Conservation (phyloP, 345 rosid genomes). For the Firmiana major region DNA sequence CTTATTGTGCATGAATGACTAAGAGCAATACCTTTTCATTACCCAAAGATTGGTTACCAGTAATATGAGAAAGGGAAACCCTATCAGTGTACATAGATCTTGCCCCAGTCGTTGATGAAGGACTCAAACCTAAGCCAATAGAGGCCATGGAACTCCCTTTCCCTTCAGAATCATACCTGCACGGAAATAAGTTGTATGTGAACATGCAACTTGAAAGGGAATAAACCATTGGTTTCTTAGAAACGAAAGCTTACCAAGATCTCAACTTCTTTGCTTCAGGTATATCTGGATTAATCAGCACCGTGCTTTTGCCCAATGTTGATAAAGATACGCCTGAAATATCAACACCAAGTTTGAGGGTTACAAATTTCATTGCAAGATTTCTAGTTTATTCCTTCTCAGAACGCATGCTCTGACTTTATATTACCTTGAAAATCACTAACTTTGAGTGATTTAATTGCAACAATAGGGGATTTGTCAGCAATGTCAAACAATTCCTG, state of each 20-base stretch:
- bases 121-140: conserved; percentile 57
- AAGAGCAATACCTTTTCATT: conserved; percentile 61
- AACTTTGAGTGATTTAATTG: conserved; percentile 81
- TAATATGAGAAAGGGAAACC: conserved; percentile 53
- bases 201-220: background rate
- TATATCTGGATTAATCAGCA: conserved; percentile 62
- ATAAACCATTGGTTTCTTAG: background rate
- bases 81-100: conserved; percentile 76
- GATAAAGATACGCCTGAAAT: conserved; percentile 75
- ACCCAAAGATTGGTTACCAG: conserved; percentile 61
- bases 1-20: background rate
- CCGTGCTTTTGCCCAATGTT: conserved; percentile 57
- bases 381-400: background rate
- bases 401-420: background rate
- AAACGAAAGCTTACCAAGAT: conserved; percentile 46
- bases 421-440: conserved; percentile 87
- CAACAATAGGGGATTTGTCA: conserved; percentile 66
- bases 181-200: background rate
- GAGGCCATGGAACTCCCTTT: conserved; percentile 73
- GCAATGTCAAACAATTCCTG: conserved; percentile 69
- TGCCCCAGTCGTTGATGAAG: conserved; percentile 49
- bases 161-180: conserved; percentile 88
- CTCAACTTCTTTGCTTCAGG: conserved; percentile 70
- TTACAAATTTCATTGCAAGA: background rate
- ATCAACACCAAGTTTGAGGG: background rate